A percentile compares a stretch with the other conserved stretches of the same genome.
Conservation (phyloP, 1,284 basidiomycete genomes). For the Ceratobasidium sp. region DNA sequence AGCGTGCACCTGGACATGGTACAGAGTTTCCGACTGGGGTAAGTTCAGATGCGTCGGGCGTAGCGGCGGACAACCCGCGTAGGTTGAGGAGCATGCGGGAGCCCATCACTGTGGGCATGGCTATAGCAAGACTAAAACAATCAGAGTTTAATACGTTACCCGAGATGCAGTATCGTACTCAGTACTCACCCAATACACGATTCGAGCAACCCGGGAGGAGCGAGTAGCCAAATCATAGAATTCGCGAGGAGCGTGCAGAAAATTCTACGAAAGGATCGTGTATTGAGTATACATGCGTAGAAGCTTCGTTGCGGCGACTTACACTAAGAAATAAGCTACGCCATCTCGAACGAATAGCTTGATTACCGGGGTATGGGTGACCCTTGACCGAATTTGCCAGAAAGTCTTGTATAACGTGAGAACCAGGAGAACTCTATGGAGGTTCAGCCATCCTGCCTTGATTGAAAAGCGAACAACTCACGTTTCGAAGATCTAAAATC, state of each 20-base stretch:
- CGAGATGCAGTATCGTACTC: too few relatives aligned
- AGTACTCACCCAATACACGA: constrained; percentile 25
- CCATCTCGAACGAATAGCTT: constrained; percentile 23
- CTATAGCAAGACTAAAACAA: constrained; percentile 22
- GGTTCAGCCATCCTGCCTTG: neutral
- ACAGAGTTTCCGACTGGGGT: neutral
- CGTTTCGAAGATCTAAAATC: constrained; percentile 33
- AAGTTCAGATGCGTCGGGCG: constrained; percentile 13
- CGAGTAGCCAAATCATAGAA: constrained; percentile 20
- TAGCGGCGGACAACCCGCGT: neutral
- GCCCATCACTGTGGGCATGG: constrained; percentile 26
- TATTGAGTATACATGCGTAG: neutral
- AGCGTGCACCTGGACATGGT: constrained; percentile 7
- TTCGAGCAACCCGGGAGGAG: constrained; percentile 24
- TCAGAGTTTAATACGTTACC: too few relatives aligned
- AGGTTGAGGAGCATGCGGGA: constrained; percentile 31
- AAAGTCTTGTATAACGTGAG: constrained; percentile 34
- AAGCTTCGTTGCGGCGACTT: neutral
- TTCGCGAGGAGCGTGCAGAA: constrained; percentile 32
- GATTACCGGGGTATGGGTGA: constrained; percentile 23
- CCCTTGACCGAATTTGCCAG: constrained; percentile 14
- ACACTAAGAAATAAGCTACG: constrained; percentile 23
- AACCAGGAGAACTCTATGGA: neutral
- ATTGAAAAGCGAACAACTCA: neutral
- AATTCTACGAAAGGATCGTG: neutral